These are phyloP conservation scores for Sphagnum fallax DNA, from an alignment of 228 moss, liverwort and hornwort species.

Conservation along the genomic window DNA sequence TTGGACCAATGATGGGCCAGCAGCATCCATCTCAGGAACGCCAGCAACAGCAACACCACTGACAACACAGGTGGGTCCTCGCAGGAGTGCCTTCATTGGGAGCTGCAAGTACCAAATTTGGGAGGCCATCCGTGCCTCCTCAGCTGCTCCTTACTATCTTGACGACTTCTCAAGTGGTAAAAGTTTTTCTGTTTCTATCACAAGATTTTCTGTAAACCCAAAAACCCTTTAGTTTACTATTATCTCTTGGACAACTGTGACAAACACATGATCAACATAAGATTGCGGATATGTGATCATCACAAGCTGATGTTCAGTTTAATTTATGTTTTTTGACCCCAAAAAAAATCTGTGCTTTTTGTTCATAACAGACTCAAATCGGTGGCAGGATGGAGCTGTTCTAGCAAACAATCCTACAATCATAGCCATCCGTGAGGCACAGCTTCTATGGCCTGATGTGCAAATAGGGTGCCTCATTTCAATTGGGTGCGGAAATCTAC, in stretches of 20 bases:
- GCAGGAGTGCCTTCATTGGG: conserved; percentile 82
- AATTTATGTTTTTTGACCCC: too few relatives aligned
- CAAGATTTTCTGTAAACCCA: too few relatives aligned
- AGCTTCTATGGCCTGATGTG: conserved; percentile 94
- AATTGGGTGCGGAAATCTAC: conserved; percentile 86
- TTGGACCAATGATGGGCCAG: conserved; percentile 93
- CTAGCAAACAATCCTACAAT: conserved; percentile 97
- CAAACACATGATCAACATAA: too few relatives aligned
- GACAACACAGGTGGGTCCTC: conserved; percentile 68
- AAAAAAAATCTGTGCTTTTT: too few relatives aligned
- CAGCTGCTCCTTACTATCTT: conserved; percentile 97
- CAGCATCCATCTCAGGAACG: conserved; percentile 68
- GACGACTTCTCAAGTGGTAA: conserved; percentile 96
- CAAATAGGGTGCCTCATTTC: conserved; percentile 88
- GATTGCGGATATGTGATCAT: too few relatives aligned
- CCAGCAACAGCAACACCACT: conserved; percentile 75
- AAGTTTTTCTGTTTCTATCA: neutral
- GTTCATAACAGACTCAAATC: conserved; percentile 65
- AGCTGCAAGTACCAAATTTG: conserved; percentile 95
- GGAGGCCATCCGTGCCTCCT: conserved; percentile 99
- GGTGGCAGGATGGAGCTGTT: conserved; percentile 99
- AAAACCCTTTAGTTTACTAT: too few relatives aligned
- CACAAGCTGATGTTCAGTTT: too few relatives aligned
- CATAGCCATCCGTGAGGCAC: conserved; percentile 96
- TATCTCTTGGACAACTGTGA: too few relatives aligned